A percentile compares a stretch with the other conserved stretches of the same genome.
phyloP scores from a whole-genome alignment of 1,284 basidiomycete species.

The Hemileia vastatrix region DNA sequence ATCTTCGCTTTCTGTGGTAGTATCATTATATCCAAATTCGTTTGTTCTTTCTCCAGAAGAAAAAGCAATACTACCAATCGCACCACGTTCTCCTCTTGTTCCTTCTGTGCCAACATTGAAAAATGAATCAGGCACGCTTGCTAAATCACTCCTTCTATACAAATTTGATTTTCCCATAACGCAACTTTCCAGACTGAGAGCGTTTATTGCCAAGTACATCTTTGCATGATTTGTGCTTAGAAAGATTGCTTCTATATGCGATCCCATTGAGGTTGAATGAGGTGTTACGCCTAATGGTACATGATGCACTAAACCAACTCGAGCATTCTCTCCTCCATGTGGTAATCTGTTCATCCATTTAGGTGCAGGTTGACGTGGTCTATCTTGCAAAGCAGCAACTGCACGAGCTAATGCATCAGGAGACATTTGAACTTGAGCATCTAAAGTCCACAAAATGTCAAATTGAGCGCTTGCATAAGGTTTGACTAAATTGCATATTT shows the following conservation, averaged over 20 bases:
- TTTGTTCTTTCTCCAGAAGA: too few species aligned
- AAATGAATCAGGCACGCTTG: conserved; percentile 47
- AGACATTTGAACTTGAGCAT: conserved; percentile 79
- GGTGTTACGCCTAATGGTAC: conserved; percentile 75
- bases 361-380: too few species aligned
- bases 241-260: conserved; percentile 81
- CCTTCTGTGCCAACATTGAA: not conserved
- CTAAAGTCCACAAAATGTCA: conserved; percentile 92
- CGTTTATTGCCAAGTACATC: conserved; percentile 96
- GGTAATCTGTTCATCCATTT: too few species aligned
- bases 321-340: conserved; percentile 16
- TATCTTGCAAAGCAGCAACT: conserved; percentile 60
- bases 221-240: conserved; percentile 95
- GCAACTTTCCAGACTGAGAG: conserved; percentile 74
- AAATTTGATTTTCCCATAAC: conserved; percentile 94
- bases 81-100: too few species aligned
- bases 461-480: conserved; percentile 68
- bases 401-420: conserved; percentile 74
- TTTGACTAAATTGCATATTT: conserved; percentile 88
- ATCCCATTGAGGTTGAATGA: conserved; percentile 56
- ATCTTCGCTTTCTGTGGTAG: too few species aligned
- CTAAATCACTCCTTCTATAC: conserved; percentile 78
- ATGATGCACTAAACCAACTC: conserved; percentile 82
- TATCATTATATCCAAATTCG: too few species aligned
- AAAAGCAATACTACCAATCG: too few species aligned